phyloP scores from a whole-genome alignment of 352 stramenopile species.

The Pythium diclinum region DNA sequence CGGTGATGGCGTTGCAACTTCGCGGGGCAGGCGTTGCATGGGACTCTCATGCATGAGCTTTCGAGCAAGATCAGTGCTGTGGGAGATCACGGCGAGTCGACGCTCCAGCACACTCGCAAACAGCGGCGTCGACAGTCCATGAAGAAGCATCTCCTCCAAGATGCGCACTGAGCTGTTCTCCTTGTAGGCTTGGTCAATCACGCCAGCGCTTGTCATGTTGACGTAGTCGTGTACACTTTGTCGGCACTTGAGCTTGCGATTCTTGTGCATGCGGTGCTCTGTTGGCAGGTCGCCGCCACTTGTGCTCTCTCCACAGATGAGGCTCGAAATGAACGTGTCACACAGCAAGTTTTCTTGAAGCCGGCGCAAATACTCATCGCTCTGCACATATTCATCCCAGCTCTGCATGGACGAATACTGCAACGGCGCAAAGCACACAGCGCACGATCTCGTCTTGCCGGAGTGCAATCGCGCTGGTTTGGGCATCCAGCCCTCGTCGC shows the following conservation, averaged over 20 bases:
- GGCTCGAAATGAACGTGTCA: conserved; percentile 70
- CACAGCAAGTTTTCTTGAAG: conserved; percentile 76
- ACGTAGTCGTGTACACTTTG: conserved; percentile 76
- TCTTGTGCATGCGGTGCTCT: conserved; percentile 85
- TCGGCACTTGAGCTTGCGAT: conserved; percentile 75
- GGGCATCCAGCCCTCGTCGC: conserved; percentile 83
- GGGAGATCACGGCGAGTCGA: conserved; percentile 74
- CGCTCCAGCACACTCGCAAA: conserved; percentile 78
- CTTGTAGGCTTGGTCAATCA: conserved; percentile 64
- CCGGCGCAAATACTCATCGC: conserved; percentile 63
- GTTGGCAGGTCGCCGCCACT: conserved; percentile 70
- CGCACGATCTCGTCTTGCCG: conserved; percentile 71
- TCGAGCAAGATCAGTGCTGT: conserved; percentile 67
- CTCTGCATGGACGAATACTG: conserved; percentile 64
- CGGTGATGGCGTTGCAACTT: conserved; percentile 31
- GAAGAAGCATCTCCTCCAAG: conserved; percentile 80
- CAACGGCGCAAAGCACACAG: conserved; percentile 69
- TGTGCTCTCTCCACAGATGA: conserved; percentile 75
- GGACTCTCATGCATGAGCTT: conserved; percentile 52
- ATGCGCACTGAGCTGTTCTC: conserved; percentile 74
- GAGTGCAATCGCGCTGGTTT: conserved; percentile 77
- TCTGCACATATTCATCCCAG: conserved; percentile 86
- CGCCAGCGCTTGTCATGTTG: conserved; percentile 81
- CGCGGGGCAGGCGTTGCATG: conserved; percentile 36
- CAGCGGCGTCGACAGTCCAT: conserved; percentile 68